Base-by-base conservation (phyloP, 2,329 filamentous ascomycete species). In the Polychaeton citri region DNA sequence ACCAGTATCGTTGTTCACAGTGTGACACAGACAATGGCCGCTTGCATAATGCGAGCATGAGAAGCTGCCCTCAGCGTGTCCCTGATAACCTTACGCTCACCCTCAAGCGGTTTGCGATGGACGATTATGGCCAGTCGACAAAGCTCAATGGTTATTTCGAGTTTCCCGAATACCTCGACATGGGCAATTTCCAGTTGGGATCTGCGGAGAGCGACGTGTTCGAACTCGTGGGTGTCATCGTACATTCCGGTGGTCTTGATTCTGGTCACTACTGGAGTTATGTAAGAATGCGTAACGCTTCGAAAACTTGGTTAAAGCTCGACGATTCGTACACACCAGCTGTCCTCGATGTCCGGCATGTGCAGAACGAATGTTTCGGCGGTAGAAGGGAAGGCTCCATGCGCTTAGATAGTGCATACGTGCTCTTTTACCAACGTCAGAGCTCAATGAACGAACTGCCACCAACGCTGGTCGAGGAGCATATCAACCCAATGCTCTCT, bases 261-360 rank as follows among this genome's bases (percentile, higher is more conserved):
- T 88, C 85, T 19, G 90, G 90, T 0, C 90, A 98, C 57, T 98
- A 98, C 61, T 96, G 95, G 60, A 96, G 88, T 0, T 96, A 86
- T 55, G 85, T 92, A 43, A 81, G 85, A 36, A 81, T 94, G 55
- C 73, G 86, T 13, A 48, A 46, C 24, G 43, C 43, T 15, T 28
- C 24, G 7, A 10, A 15, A 3, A 12, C 24, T 10, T 28, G 24
- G 24, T 28, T 28, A 10, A 12, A 15, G 5, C 24, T 28, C 19
- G 35, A 37, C 7, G 34, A 38, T 76, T 83, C 15, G 66, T 62
- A 12, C 60, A 68, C 15, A 55, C 61, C 21, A 55, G 55, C 4
- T 62, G 63, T 8, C 62, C 49, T 36, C 59, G 58, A 35, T 10
- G 12, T 17, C 30, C 64, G 64, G 4, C 70, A 75, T 16, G 80